phyloP scores from a whole-genome alignment of 2,329 filamentous ascomycete species.

The Alternaria sp. region DNA sequence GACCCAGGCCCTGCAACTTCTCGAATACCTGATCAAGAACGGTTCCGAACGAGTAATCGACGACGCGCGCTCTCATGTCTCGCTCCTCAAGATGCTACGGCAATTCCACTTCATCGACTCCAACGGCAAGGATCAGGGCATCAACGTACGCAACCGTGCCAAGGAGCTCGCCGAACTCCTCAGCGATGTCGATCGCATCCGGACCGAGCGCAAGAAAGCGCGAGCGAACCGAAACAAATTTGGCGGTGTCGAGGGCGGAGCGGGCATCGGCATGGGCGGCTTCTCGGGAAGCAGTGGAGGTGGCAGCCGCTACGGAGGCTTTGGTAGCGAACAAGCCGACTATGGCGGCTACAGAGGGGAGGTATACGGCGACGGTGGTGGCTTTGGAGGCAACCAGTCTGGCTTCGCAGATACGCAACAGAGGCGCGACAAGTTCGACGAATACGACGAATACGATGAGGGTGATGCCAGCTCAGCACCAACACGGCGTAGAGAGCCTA shows the following conservation, averaged over 20 bases:
- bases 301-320: constrained; percentile 79
- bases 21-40: constrained; percentile 98
- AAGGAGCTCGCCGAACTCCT: constrained; percentile 96
- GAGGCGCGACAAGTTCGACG: constrained; percentile 82
- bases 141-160: constrained; percentile 95
- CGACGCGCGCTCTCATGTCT: constrained; percentile 93
- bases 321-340: constrained; percentile 69
- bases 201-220: constrained; percentile 81
- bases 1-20: constrained; percentile 75
- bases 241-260: constrained; percentile 87
- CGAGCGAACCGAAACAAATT: constrained; percentile 92
- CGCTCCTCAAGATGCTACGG: constrained; percentile 94
- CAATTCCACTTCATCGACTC: constrained; percentile 97
- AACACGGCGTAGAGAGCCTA: constrained; percentile 58
- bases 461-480: constrained; percentile 61
- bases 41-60: constrained; percentile 97
- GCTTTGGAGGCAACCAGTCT: constrained; percentile 77
- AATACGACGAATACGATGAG: constrained; percentile 96
- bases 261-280: constrained; percentile 62
- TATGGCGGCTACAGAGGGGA: constrained; percentile 73
- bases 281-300: constrained; percentile 59
- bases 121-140: constrained; percentile 97
- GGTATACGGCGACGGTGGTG: constrained; percentile 95
- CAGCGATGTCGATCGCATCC: constrained; percentile 86
- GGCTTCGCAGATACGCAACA: constrained; percentile 70